A percentile compares a stretch with the other conserved stretches of the same genome.
These are phyloP conservation scores for Terfezia claveryi DNA, from an alignment of 495 filamentous ascomycete genomes.

Conservation along the genomic window DNA sequence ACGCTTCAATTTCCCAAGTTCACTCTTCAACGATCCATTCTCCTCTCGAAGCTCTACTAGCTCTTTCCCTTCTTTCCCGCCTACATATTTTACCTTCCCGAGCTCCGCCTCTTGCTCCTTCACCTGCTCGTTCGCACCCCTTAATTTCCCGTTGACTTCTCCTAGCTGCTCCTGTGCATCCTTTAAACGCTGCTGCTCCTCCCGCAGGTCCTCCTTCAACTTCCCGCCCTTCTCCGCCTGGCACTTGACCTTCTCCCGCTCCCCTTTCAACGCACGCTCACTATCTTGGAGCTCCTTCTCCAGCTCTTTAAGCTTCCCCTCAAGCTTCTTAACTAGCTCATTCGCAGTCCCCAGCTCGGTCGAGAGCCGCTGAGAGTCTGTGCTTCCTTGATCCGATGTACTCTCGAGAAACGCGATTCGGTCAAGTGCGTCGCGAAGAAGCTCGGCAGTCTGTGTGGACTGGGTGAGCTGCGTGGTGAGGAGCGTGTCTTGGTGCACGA, in stretches of 20 bases:
- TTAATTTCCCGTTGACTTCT: not conserved
- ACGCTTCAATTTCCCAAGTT: too few relatives aligned
- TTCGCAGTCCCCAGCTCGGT: conserved; percentile 34
- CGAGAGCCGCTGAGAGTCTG: conserved; percentile 31
- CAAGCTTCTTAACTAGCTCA: conserved; percentile 37
- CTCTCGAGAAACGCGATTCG: conserved; percentile 28
- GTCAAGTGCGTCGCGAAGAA: conserved; percentile 30
- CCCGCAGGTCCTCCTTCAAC: not conserved
- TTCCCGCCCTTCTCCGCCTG: not conserved
- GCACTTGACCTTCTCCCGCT: not conserved
- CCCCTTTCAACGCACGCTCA: not conserved
- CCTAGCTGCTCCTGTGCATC: not conserved
- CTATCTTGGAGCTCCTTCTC: not conserved
- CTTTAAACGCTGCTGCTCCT: not conserved
- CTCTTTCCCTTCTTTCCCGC: conserved; percentile 1
- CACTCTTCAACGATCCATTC: too few relatives aligned
- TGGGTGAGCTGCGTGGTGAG: conserved; percentile 21
- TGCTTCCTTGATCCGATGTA: conserved; percentile 21
- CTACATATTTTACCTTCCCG: not conserved
- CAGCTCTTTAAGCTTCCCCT: conserved; percentile 45
- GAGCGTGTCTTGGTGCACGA: conserved; percentile 26
- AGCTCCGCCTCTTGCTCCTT: not conserved
- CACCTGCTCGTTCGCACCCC: not conserved
- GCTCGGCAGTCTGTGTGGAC: not conserved
- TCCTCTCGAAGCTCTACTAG: not conserved